These are phyloP conservation scores for Immersiporthe knoxdaviesiana DNA, from an alignment of 2,329 filamentous ascomycete species.

Conservation along the genomic window DNA sequence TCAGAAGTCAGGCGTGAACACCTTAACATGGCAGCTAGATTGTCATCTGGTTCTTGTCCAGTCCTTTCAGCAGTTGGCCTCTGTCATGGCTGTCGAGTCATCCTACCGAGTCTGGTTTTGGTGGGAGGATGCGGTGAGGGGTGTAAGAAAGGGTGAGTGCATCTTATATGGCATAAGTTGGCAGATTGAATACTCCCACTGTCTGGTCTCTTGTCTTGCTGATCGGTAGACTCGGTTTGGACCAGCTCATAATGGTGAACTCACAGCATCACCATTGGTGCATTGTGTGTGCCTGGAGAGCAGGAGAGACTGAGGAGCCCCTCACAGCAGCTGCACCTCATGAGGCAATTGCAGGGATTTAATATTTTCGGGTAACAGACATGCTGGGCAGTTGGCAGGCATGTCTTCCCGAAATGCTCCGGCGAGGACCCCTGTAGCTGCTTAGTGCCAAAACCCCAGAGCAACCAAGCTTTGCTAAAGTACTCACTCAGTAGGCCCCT, in stretches of 20 bases:
- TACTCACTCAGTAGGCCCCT: background rate
- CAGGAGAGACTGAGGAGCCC: background rate
- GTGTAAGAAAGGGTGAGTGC: background rate
- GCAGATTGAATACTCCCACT: background rate
- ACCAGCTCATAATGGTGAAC: too few species aligned
- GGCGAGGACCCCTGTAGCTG: background rate
- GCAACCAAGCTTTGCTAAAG: background rate
- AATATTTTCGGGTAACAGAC: too few species aligned
- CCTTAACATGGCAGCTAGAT: background rate
- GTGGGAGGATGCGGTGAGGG: background rate
- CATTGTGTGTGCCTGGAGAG: too few species aligned
- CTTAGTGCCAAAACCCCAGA: conserved; percentile 5
- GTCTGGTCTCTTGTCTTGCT: background rate
- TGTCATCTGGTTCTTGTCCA: background rate
- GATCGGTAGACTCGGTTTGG: background rate
- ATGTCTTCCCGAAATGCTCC: background rate
- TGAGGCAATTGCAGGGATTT: too few species aligned
- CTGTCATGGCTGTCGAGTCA: background rate
- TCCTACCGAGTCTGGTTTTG: background rate
- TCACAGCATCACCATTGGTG: too few species aligned
- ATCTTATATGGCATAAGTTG: background rate
- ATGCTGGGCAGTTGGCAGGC: background rate
- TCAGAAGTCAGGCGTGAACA: background rate
- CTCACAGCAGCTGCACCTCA: background rate
- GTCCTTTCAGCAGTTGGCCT: background rate